These are phyloP conservation scores for Ogataea degrootiae DNA, from an alignment of 805 yeast species.

Conservation along the genomic window DNA sequence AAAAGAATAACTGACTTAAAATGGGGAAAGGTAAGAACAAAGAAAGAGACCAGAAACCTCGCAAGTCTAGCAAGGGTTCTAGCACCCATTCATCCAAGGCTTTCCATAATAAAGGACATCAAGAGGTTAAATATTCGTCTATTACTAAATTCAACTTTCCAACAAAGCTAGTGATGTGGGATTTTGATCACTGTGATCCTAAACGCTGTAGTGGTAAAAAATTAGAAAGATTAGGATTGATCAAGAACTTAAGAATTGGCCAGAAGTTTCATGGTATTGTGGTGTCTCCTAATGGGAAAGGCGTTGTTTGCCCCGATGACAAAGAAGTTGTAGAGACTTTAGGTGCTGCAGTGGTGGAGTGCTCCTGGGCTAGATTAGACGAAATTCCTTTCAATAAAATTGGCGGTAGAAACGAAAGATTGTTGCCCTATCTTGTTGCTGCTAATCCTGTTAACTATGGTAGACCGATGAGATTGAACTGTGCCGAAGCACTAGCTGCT, in stretches of 20 bases:
- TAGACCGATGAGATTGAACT: constrained; percentile 89
- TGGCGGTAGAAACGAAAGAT: constrained; percentile 84
- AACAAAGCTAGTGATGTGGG: constrained; percentile 96
- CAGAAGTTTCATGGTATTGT: constrained; percentile 89
- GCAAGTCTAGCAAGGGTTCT: constrained; percentile 36
- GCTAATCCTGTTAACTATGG: constrained; percentile 98
- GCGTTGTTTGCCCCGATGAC: constrained; percentile 88
- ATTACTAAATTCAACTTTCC: constrained; percentile 48
- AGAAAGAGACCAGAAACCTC: constrained; percentile 34
- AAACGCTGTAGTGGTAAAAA: constrained; percentile 96
- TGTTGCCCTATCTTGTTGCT: constrained; percentile 88
- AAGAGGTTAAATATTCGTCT: constrained; percentile 24
- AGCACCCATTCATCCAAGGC: constrained; percentile 56
- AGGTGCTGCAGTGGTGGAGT: constrained; percentile 98
- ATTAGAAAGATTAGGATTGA: constrained; percentile 81
- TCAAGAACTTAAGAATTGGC: constrained; percentile 77
- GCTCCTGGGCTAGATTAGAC: constrained; percentile 97
- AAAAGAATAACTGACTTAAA: background rate
- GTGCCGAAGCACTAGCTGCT: constrained; percentile 97
- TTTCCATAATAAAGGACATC: constrained; percentile 38
- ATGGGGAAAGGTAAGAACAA: constrained; percentile 55
- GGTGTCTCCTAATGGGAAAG: constrained; percentile 88
- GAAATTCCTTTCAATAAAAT: constrained; percentile 93
- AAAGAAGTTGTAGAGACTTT: constrained; percentile 62
- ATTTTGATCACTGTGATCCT: constrained; percentile 97